These are phyloP conservation scores for Cryphonectria naterciae DNA, from an alignment of 2,329 filamentous ascomycete genomes.

Conservation along the genomic window DNA sequence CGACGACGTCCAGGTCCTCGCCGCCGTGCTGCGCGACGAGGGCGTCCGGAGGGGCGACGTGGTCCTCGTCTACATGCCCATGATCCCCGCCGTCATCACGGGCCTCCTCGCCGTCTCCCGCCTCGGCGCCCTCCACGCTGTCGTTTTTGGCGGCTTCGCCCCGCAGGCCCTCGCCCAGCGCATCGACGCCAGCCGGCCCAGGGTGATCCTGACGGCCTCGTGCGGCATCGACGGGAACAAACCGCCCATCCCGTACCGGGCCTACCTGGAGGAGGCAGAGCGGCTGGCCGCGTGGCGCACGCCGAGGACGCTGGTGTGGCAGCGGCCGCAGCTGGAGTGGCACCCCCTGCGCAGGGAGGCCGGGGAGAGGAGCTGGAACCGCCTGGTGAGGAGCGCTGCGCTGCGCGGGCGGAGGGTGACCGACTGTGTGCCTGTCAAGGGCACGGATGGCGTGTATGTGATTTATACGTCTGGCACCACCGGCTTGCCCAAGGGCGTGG, in stretches of 20 bases:
- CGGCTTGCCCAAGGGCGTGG: slow-evolving; percentile 79
- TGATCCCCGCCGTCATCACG: slow-evolving; percentile 89
- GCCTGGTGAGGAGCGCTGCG: slow-evolving; percentile 71
- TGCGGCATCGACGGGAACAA: slow-evolving; percentile 90
- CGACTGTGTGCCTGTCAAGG: slow-evolving; percentile 76
- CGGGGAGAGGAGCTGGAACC: slow-evolving; percentile 80
- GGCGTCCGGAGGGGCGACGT: slow-evolving; percentile 84
- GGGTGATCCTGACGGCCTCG: slow-evolving; percentile 81
- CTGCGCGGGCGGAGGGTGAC: slow-evolving; percentile 61
- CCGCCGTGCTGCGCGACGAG: slow-evolving; percentile 79
- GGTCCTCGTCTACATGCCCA: slow-evolving; percentile 92
- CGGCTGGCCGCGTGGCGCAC: slow-evolving; percentile 72
- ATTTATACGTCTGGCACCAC: slow-evolving; percentile 89
- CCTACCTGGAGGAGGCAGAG: slow-evolving; percentile 76
- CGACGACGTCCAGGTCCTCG: slow-evolving; percentile 78
- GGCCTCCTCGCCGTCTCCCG: slow-evolving; percentile 82
- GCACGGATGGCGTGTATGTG: slow-evolving; percentile 82
- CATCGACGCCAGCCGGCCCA: slow-evolving; percentile 80
- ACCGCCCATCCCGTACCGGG: slow-evolving; percentile 75
- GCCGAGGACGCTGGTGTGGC: slow-evolving; percentile 76
- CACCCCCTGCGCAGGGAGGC: slow-evolving; percentile 65
- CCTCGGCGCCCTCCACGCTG: slow-evolving; percentile 84
- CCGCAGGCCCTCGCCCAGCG: slow-evolving; percentile 80
- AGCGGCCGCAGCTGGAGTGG: slow-evolving; percentile 78
- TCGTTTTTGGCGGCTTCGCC: slow-evolving; percentile 93